Percentiles rank a stretch among this genome's conserved stretches.
Evolutionary conservation across 139 green algal genomes (phyloP).

Genomic region (Micromonas commoda): DNA sequence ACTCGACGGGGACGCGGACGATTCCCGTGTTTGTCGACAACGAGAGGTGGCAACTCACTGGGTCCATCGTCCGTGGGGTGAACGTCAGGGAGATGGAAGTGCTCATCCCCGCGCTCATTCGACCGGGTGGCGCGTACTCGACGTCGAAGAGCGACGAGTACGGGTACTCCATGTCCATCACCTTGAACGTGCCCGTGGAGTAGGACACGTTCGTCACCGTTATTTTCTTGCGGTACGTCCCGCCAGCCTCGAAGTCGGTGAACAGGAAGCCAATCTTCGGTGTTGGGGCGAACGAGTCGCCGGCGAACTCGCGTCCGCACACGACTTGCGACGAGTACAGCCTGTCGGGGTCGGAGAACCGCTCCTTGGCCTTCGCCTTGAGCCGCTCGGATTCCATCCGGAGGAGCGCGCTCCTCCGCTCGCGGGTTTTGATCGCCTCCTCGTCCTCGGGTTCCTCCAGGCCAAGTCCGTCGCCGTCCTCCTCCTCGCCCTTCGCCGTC

Average conservation of each 20-base stretch:
- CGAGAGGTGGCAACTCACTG: neutral
- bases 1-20: neutral
- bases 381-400: no score
- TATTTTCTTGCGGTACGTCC: constrained; percentile 21
- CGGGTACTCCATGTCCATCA: constrained; percentile 18
- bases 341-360: neutral
- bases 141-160: constrained; percentile 8
- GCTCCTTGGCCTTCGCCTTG: neutral
- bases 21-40: neutral
- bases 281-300: constrained; percentile 22
- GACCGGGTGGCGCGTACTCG: constrained; percentile 27
- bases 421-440: no score
- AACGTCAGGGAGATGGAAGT: neutral
- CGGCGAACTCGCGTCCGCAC: constrained; percentile 23
- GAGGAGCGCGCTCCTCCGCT: no score
- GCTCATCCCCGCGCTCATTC: constrained; percentile 29
- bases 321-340: constrained; percentile 19
- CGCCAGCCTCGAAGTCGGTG: constrained; percentile 30
- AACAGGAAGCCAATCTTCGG: constrained; percentile 24
- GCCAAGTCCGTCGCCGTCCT: no score
- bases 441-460: no score
- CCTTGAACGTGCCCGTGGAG: constrained; percentile 27
- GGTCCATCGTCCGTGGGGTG: neutral
- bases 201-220: constrained; percentile 36
- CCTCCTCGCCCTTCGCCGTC: no score